A percentile compares a stretch with the other conserved stretches of the same genome.
Evolutionary conservation across 2,329 filamentous ascomycete genomes (phyloP).

Genomic region (Dendrostoma leiphaemia): DNA sequence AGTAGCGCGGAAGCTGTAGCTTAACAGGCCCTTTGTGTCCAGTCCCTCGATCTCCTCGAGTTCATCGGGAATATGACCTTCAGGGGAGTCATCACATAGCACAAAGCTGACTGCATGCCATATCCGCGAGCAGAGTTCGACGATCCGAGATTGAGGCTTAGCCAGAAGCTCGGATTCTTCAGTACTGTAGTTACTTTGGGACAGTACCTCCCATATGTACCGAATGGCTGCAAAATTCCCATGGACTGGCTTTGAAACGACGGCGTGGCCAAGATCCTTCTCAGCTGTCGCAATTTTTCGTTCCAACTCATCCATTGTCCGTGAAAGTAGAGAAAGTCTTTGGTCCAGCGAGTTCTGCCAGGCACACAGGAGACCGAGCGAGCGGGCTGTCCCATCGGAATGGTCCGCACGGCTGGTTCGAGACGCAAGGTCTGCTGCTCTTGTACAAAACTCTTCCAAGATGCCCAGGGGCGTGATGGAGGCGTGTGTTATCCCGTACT

Average conservation of each 20-base stretch:
- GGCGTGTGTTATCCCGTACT: conserved; percentile 9
- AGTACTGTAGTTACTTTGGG: conserved; percentile 37
- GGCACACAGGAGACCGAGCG: conserved; percentile 67
- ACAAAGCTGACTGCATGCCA: conserved; percentile 76
- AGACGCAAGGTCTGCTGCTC: conserved; percentile 58
- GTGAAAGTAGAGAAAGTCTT: conserved; percentile 51
- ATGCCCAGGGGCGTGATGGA: conserved; percentile 27
- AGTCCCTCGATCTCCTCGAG: conserved; percentile 69
- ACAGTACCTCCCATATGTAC: conserved; percentile 55
- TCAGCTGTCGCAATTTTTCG: conserved; percentile 62
- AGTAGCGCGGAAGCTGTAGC: conserved; percentile 92
- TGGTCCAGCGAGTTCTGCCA: conserved; percentile 45
- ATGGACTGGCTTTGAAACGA: conserved; percentile 66
- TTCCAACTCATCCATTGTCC: conserved; percentile 61
- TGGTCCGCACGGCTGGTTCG: conserved; percentile 83
- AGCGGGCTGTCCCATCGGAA: conserved; percentile 83
- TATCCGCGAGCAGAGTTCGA: conserved; percentile 62
- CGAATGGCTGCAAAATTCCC: conserved; percentile 66
- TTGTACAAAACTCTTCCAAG: conserved; percentile 46
- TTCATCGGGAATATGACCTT: conserved; percentile 79
- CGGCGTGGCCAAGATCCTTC: conserved; percentile 63
- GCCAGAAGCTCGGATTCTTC: conserved; percentile 34
- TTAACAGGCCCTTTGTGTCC: conserved; percentile 84
- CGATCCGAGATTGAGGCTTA: conserved; percentile 52
- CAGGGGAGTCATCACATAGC: conserved; percentile 90